phyloP scores from a whole-genome alignment of 1,284 basidiomycete genomes.

The Fomitopsis palustris region DNA sequence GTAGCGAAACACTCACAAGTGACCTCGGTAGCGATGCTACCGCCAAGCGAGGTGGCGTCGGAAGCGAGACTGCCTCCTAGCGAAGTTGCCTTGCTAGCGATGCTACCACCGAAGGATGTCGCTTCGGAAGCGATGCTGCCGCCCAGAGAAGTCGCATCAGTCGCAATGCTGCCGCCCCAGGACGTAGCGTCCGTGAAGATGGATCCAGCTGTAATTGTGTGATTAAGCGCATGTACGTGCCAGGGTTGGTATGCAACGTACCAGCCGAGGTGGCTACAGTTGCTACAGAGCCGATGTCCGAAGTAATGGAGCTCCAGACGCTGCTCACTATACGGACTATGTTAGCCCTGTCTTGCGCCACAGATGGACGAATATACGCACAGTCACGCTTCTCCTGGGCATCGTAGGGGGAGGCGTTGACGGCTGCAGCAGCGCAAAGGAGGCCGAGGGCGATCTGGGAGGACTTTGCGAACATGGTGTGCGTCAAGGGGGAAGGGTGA shows the following conservation, averaged over 20 bases:
- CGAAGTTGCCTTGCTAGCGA: conserved; percentile 8
- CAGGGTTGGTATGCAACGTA: neutral
- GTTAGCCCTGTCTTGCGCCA: neutral
- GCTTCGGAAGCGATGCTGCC: conserved; percentile 17
- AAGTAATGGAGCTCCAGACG: conserved; percentile 26
- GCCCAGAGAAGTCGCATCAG: conserved; percentile 12
- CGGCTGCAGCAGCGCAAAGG: neutral
- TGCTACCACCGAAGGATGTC: conserved; percentile 16
- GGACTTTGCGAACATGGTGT: neutral
- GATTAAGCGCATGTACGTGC: neutral
- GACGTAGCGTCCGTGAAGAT: conserved; percentile 32
- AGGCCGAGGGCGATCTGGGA: neutral
- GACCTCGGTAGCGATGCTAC: conserved; percentile 37
- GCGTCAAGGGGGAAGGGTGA: neutral
- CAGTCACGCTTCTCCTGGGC: conserved; percentile 1
- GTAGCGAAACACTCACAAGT: conserved; percentile 40
- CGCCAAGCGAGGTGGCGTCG: conserved; percentile 22
- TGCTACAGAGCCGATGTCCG: conserved; percentile 24
- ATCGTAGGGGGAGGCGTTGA: neutral
- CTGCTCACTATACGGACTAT: conserved; percentile 18
- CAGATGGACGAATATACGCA: neutral
- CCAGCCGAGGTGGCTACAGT: conserved; percentile 9
- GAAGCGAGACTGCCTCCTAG: conserved; percentile 13
- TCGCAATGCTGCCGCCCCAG: neutral
- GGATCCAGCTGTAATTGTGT: conserved; percentile 27